These are phyloP conservation scores for Fraxinus floribunda DNA, from an alignment of 305 asterid genomes.

Conservation along the genomic window DNA sequence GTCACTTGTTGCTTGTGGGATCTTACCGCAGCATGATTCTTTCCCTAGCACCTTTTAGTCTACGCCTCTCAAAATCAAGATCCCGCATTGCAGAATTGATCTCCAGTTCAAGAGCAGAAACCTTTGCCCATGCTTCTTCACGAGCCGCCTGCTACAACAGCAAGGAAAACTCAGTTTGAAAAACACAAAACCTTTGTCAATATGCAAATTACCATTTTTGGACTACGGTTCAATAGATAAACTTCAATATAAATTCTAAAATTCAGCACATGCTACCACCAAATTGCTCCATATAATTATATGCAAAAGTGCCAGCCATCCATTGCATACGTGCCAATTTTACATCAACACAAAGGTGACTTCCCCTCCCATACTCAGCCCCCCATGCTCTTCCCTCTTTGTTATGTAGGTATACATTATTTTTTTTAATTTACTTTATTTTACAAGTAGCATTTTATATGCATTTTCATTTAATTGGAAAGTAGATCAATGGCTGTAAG, in stretches of 20 bases:
- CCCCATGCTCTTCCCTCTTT: not conserved
- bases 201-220: not conserved
- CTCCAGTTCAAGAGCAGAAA: constrained; percentile 95
- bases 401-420: not conserved
- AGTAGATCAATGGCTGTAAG: not conserved
- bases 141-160: constrained; percentile 97
- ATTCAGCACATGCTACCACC: not conserved
- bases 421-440: not conserved
- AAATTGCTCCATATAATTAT: not conserved
- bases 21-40: constrained; percentile 98
- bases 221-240: not conserved
- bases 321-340: not conserved
- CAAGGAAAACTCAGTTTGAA: constrained; percentile 51
- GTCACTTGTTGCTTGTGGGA: constrained; percentile 1
- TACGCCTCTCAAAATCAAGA: constrained; percentile 87
- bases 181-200: constrained; percentile 17
- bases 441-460: not conserved
- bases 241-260: not conserved
- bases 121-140: constrained; percentile 99
- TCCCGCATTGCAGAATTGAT: constrained; percentile 89
- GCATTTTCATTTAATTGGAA: not conserved
- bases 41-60: constrained; percentile 88
- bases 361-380: not conserved
- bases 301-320: not conserved
- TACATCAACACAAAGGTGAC: not conserved